Percentiles rank a stretch among this genome's conserved stretches.
These are phyloP conservation scores for Dalbergia cochinchinensis DNA, from an alignment of 306 rosid genomes.

Conservation along the genomic window DNA sequence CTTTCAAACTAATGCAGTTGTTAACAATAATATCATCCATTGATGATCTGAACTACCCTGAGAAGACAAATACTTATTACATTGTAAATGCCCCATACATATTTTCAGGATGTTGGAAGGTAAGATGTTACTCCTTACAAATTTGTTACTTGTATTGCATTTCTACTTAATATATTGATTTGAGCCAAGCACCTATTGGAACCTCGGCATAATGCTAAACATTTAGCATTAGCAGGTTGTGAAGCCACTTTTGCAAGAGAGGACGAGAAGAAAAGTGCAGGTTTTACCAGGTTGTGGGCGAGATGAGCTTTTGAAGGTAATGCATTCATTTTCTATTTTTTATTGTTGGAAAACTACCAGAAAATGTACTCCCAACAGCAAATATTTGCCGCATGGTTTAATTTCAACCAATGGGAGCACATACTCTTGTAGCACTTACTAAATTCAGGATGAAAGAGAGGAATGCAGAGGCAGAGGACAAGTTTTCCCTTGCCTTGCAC, in stretches of 20 bases:
- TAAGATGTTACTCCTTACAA: slow-evolving; percentile 48
- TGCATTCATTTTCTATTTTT: background rate
- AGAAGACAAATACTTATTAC: slow-evolving; percentile 88
- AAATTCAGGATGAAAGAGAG: background rate
- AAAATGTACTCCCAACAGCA: background rate
- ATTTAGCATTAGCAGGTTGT: slow-evolving; percentile 69
- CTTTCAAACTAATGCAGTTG: slow-evolving; percentile 66
- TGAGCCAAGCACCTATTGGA: slow-evolving; percentile 24
- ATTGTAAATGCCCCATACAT: slow-evolving; percentile 86
- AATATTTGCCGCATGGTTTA: background rate
- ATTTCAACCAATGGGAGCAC: background rate
- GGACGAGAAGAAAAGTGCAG: slow-evolving; percentile 88
- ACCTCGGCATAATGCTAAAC: slow-evolving; percentile 26
- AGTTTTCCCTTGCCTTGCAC: background rate
- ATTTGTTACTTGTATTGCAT: slow-evolving; percentile 22
- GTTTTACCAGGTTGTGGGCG: slow-evolving; percentile 85
- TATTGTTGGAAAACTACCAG: background rate
- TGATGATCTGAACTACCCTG: slow-evolving; percentile 98
- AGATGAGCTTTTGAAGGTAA: slow-evolving; percentile 92
- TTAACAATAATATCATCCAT: slow-evolving; percentile 81
- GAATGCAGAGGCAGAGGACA: background rate
- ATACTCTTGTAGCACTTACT: background rate
- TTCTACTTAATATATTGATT: slow-evolving; percentile 17
- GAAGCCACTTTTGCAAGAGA: slow-evolving; percentile 97
- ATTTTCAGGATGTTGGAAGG: slow-evolving; percentile 99